Evolutionary conservation across 805 yeast species (phyloP).

Genomic region (Grigorovia yakushimaensis): DNA sequence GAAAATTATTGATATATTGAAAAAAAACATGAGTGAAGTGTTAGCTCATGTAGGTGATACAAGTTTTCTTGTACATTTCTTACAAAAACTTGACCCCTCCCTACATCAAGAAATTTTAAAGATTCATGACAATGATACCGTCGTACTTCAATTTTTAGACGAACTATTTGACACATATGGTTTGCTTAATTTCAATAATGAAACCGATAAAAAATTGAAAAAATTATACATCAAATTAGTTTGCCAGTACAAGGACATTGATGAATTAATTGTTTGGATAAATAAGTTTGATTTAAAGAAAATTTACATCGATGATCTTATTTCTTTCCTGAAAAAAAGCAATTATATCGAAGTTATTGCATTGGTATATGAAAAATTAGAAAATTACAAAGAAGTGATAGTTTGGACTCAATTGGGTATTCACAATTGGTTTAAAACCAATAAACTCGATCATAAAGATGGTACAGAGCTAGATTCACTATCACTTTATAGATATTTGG

Average conservation of each 20-base stretch:
- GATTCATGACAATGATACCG: conserved; percentile 1
- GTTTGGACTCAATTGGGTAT: conserved; percentile 12
- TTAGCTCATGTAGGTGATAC: conserved; percentile 4
- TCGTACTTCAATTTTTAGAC: conserved; percentile 14
- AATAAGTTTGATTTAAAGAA: conserved; percentile 8
- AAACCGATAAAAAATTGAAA: conserved; percentile 4
- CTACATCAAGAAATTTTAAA: conserved; percentile 13
- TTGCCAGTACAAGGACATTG: conserved; percentile 8
- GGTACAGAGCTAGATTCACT: not conserved
- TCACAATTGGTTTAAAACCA: conserved; percentile 8
- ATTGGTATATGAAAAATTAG: conserved; percentile 10
- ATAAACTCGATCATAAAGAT: not conserved
- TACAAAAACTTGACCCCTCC: conserved; percentile 13
- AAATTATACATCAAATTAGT: conserved; percentile 12
- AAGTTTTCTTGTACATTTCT: conserved; percentile 4
- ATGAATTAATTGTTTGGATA: conserved; percentile 13
- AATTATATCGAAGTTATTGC: conserved; percentile 15
- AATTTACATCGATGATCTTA: conserved; percentile 7
- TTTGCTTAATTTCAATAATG: not conserved
- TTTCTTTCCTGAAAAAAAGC: conserved; percentile 5
- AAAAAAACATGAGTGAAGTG: conserved; percentile 9
- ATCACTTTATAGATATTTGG: conserved; percentile 3
- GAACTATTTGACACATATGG: conserved; percentile 5
- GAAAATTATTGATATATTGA: conserved; percentile 6
- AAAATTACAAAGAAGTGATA: conserved; percentile 12